Base-by-base conservation (phyloP, 2,329 filamentous ascomycete genomes). In the Penicillium brevicompactum region DNA sequence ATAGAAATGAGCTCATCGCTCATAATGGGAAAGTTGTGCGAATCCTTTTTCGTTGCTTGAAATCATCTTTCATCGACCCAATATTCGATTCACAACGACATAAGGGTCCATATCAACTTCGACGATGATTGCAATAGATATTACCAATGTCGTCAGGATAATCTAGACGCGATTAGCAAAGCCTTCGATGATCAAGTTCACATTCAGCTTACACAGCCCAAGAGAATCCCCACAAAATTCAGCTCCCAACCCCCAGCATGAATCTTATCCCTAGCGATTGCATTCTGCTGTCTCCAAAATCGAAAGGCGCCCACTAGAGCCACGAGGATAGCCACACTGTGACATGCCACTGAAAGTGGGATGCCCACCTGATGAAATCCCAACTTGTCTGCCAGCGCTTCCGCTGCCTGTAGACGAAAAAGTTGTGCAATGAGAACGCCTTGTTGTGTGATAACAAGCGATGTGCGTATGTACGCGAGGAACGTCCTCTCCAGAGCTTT, bases 401-500 rank as follows among this genome's bases (percentile, higher is more conserved):
- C 51, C 9, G 46, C 27, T 55, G 57, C 57, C 64, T 87, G 81
- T 3, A 87, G 76, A 18, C 82, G 79, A 63, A 89, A 90, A 7
- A 91, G 80, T 66, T 91, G 88, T 0, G 87, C 84, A 27, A 88
- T 80, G 3, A 84, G 64, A 2, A 88, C 83, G 16, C 87, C 87
- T 18, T 86, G 75, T 74, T 90, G 87, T 13, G 87, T 85, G 38
- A 91, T 77, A n/a, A 83, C 80, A 37, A 89, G 73, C 0, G 87
- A 89, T 1, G 88, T 91, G 18, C 88, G 83, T 30, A 91, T 79
- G 70, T 91, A 91, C 30, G 82, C 87, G 16, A 92, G 82, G 67
- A 87, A 92, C 16, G 88, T 92, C 53, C 88, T 80, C 72, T 92
- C 88, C 51, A 91, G 82, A 37, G 89, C 88, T 91, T 64, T 1